Evolutionary conservation across 176 grass and related monocot genomes (phyloP).

Genomic region (Lolium multiflorum): DNA sequence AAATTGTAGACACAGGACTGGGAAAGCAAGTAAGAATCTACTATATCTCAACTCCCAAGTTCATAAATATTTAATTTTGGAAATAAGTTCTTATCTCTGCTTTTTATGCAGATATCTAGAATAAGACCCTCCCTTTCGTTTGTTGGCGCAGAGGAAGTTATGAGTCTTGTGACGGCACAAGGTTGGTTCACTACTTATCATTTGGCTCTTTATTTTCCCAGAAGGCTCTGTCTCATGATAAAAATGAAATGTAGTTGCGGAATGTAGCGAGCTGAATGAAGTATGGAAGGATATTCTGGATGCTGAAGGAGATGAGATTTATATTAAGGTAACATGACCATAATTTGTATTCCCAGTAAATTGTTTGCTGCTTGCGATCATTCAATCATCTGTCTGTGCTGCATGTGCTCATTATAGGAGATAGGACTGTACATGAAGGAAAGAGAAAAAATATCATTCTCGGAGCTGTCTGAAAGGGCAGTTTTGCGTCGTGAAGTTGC

Average conservation of each 20-base stretch:
- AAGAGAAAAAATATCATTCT: constrained; percentile 80
- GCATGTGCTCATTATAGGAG: constrained; percentile 67
- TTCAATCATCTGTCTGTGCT: constrained; percentile 19
- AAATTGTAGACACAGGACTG: constrained; percentile 90
- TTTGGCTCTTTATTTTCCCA: constrained; percentile 31
- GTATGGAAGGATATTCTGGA: constrained; percentile 98
- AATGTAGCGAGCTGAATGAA: constrained; percentile 79
- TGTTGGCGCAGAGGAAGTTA: constrained; percentile 95
- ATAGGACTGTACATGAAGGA: constrained; percentile 88
- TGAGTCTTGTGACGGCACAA: constrained; percentile 97
- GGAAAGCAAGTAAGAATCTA: constrained; percentile 80
- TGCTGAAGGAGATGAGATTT: constrained; percentile 97
- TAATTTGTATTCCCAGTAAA: constrained; percentile 26
- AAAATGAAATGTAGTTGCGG: constrained; percentile 74
- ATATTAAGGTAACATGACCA: constrained; percentile 76
- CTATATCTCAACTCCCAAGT: constrained; percentile 20
- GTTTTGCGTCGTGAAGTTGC: constrained; percentile 91
- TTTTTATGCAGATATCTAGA: constrained; percentile 85
- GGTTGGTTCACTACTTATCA: constrained; percentile 51
- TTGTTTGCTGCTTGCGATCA: constrained; percentile 35
- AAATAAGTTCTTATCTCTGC: constrained; percentile 33
- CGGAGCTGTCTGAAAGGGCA: constrained; percentile 91
- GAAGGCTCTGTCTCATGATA: constrained; percentile 33
- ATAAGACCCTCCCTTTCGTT: constrained; percentile 91
- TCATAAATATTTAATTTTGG: constrained; percentile 12